Evolutionary conservation across 805 yeast genomes (phyloP).

Genomic region (Sungouiozyma ichnusensis): DNA sequence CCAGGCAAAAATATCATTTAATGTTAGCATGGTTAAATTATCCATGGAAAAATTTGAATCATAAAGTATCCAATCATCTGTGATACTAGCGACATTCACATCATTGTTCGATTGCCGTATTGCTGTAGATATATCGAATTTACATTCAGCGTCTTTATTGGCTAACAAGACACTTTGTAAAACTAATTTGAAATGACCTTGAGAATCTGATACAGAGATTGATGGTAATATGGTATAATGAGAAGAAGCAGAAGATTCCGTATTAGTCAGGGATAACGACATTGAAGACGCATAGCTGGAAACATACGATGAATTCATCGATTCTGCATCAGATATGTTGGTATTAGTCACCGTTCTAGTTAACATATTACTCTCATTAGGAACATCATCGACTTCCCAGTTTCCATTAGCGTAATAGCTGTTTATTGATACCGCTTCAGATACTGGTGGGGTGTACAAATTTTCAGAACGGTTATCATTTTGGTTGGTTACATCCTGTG

Average conservation of each 20-base stretch:
- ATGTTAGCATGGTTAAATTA: conserved; percentile 21
- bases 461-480: conserved; percentile 1
- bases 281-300: conserved; percentile 2
- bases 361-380: conserved; percentile 10
- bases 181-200: conserved; percentile 26
- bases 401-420: conserved; percentile 12
- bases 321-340: neutral
- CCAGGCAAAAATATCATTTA: conserved; percentile 10
- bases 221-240: conserved; percentile 23
- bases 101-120: conserved; percentile 27
- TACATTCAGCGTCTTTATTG: conserved; percentile 15
- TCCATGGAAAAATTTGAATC: conserved; percentile 31
- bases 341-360: conserved; percentile 2
- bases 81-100: conserved; percentile 22
- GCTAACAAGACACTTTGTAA: conserved; percentile 26
- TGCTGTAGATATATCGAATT: conserved; percentile 17
- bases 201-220: conserved; percentile 21
- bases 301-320: conserved; percentile 1
- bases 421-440: conserved; percentile 19
- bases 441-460: conserved; percentile 11
- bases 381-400: conserved; percentile 1
- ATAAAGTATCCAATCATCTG: conserved; percentile 35
- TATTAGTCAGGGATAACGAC: neutral
- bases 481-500: neutral
- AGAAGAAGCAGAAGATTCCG: conserved; percentile 3